Evolutionary conservation across 148 eudicot genomes (phyloP), one percentile per base, ranked within the genome.

Genomic region (Salicornia ramosissima): DNA sequence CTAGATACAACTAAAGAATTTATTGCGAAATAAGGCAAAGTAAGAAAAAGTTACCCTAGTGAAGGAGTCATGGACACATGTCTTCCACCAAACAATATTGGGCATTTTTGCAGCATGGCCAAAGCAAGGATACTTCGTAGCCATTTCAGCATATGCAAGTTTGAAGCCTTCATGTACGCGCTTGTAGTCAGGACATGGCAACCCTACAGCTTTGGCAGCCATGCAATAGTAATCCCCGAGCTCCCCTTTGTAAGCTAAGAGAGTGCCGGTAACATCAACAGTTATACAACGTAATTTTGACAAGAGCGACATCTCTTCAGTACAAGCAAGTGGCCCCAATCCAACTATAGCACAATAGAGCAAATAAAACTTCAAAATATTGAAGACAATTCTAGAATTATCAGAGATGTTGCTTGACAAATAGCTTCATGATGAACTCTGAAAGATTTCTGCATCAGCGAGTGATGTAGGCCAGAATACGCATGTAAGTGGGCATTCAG

Each of bases 171-270:
- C 99, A 47, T 94, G 99, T 33, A 94, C 81, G 16, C 91, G 85
- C 47, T 88, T 90, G 72, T 94, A 94, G 80, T 94, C 97, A 22
- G 99, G 99, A 78, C 99, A 94, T 39, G 96, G 96, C 70, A 83
- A 74, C 68, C 99, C 97, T 19, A 78, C 87, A 67, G 99, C 82
- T 80, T 91, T 94, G 67, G 99, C 99, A 50, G 99, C 97, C 96
- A 91, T 91, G 75, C 97, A 94, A 57, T 94, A 94, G 67, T 91
- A 91, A 74, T 91, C 99, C 63, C 99, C 99, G 53, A 94, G 93
- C 58, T 94, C 88, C 49, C 99, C 99, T 80, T 90, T 91, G 85
- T 91, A 94, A 50, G 96, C 99, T 56, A 91, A 78, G 14, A 94
- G 88, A 10, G 99, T 94, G 28, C 99, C 99, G 31, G 99, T 94